A percentile compares a stretch with the other conserved stretches of the same genome.
Evolutionary conservation across 108 stramenopile species (phyloP).

Genomic region (Aurantiochytrium sp.): DNA sequence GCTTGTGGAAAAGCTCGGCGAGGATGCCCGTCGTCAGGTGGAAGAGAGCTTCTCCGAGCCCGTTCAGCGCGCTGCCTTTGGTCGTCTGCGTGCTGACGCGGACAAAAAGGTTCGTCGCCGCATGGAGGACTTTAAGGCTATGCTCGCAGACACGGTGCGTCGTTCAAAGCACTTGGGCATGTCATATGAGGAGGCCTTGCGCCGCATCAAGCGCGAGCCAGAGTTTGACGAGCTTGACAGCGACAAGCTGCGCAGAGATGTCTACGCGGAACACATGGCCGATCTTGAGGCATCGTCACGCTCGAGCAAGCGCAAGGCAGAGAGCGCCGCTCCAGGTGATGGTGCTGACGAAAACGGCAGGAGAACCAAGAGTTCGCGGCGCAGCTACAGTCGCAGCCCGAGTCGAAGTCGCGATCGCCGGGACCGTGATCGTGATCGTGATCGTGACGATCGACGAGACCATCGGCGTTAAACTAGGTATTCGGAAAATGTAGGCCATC

Average conservation of each 20-base stretch:
- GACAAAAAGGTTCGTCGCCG: neutral
- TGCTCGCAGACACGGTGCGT: neutral
- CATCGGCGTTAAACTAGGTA: too few relatives aligned
- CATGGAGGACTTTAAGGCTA: neutral
- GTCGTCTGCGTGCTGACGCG: neutral
- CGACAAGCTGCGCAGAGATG: neutral
- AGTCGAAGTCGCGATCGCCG: too few relatives aligned
- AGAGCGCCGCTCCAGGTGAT: neutral
- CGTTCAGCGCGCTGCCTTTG: neutral
- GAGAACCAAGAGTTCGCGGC: neutral
- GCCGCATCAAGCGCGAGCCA: neutral
- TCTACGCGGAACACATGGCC: neutral
- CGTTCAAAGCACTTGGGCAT: neutral
- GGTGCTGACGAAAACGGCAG: neutral
- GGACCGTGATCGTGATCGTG: too few relatives aligned
- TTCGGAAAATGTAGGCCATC: too few relatives aligned
- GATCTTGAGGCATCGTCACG: neutral
- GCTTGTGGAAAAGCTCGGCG: neutral
- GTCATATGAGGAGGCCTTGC: neutral
- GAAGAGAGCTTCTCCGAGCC: neutral
- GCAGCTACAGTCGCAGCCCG: too few relatives aligned
- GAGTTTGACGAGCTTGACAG: neutral
- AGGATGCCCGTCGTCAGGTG: neutral
- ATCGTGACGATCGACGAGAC: too few relatives aligned
- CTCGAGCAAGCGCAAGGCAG: neutral